Percentiles rank a stretch among this genome's conserved stretches.
Conservation (phyloP, 2,329 filamentous ascomycete genomes). For the Stachybotrys chartarum region DNA sequence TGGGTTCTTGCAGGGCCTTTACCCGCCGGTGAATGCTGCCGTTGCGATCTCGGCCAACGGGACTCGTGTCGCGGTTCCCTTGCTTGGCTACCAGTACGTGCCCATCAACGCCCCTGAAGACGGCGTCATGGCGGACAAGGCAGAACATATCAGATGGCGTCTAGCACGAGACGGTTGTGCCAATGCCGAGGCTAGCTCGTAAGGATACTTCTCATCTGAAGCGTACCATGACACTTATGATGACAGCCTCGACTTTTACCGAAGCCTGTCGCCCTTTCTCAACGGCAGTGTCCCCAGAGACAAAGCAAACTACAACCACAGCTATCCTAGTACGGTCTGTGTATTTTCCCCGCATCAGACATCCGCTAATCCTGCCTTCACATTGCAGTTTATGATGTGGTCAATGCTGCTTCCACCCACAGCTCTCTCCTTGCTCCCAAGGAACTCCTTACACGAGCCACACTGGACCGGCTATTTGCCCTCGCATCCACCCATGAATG, state of each 20-base stretch:
- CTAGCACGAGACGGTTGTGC: conserved; percentile 51
- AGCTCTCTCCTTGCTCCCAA: conserved; percentile 49
- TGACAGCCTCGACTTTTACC: conserved; percentile 54
- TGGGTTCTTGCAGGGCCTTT: conserved; percentile 79
- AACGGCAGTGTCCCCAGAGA: conserved; percentile 40
- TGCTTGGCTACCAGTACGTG: conserved; percentile 79
- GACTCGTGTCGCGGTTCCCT: conserved; percentile 55
- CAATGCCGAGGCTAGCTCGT: conserved; percentile 47
- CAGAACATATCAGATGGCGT: conserved; percentile 51
- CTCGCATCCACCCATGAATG: conserved; percentile 77
- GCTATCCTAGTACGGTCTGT: conserved; percentile 47
- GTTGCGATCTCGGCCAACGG: conserved; percentile 64
- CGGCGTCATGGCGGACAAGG: conserved; percentile 45
- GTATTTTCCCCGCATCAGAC: neutral
- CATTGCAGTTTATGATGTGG: conserved; percentile 46
- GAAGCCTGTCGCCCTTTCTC: conserved; percentile 45
- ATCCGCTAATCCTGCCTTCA: too few species aligned
- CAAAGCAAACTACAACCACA: conserved; percentile 49
- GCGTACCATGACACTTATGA: conserved; percentile 37
- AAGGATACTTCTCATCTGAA: conserved; percentile 42
- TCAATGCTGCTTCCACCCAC: conserved; percentile 55
- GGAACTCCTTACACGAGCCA: conserved; percentile 51
- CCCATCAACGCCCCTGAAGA: conserved; percentile 57
- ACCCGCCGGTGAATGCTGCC: conserved; percentile 62
- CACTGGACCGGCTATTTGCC: conserved; percentile 57